Base-by-base conservation (phyloP, 768 basidiomycete species). In the Termitomyces sp. region DNA sequence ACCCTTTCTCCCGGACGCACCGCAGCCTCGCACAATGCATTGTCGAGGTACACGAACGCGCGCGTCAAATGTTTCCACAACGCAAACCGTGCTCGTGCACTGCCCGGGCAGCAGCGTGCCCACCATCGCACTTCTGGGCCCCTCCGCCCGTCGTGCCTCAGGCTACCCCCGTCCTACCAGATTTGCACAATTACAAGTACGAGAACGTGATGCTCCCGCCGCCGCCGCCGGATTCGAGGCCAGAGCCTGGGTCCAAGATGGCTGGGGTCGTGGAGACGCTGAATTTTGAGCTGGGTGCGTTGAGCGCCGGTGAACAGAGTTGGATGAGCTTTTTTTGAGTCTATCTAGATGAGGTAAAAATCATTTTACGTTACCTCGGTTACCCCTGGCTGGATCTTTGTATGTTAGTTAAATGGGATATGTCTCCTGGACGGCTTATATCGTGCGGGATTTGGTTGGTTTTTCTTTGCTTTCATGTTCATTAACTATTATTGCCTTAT, bases 261-360 rank as follows among this genome's bases (percentile, higher is more conserved):
- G 72, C 73, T 1, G 73, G 57, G 1, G 60, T 75, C 7, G 74
- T 77, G 46, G 79, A 80, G 59, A 75, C 77, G 20, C 66, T 79
- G 23, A 79, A 79, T 63, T 78, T 82, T 61, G 81, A 82, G 62
- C 67, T 80, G 38, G 80, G 79, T 0, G 78, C 79, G 8, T 63
- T 82, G 59, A 74, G 76, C 47, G 74, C 65, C 48, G 72, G 62
- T 23, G 78, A 79, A 40, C 78, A 75, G 56, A 73, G 69, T 50
- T 80, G 76, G 75, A 79, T 81, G 79, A 74, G 75, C 14, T 81
- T 79, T 68, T 81, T 81, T 62, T 81, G 71, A 26, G 16, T 54
- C 5, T 46, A 46, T 41, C 40, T 30, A 55, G 23, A 20, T 8
- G 32, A 35, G 62, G 36, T n/a, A 14, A 38, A 41, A 46, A 46